These are phyloP conservation scores for Scleroderma citrinum DNA, from an alignment of 768 basidiomycete species.

Conservation along the genomic window DNA sequence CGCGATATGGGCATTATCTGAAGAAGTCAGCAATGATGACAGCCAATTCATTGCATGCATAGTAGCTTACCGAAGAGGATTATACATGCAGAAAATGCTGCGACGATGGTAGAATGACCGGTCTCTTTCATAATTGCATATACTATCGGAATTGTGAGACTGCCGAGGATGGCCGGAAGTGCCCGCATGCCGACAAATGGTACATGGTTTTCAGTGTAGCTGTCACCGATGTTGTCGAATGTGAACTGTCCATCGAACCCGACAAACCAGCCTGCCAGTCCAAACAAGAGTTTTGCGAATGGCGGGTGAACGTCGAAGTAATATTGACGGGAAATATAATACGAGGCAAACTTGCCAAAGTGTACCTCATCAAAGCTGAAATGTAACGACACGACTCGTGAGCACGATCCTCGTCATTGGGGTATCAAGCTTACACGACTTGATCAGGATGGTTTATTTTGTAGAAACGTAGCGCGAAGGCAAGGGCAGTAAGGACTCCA, in stretches of 20 bases:
- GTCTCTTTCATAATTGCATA: slow-evolving; percentile 98
- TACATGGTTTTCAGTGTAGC: slow-evolving; percentile 78
- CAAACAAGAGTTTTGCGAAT: slow-evolving; percentile 92
- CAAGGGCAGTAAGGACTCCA: slow-evolving; percentile 59
- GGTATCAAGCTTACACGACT: slow-evolving; percentile 65
- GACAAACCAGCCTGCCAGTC: slow-evolving; percentile 91
- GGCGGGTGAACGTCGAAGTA: slow-evolving; percentile 99
- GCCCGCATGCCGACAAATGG: slow-evolving; percentile 93
- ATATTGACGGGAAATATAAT: slow-evolving; percentile 90
- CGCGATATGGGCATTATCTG: slow-evolving; percentile 93
- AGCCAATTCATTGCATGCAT: background rate
- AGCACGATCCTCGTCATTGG: slow-evolving; percentile 1
- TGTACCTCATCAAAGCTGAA: slow-evolving; percentile 94
- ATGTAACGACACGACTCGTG: background rate
- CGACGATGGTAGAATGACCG: slow-evolving; percentile 88
- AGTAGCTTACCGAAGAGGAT: slow-evolving; percentile 76
- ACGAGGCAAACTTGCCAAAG: slow-evolving; percentile 96
- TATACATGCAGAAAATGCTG: slow-evolving; percentile 82
- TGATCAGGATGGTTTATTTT: slow-evolving; percentile 93
- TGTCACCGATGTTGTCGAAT: slow-evolving; percentile 95
- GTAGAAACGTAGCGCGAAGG: slow-evolving; percentile 85
- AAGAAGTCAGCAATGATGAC: slow-evolving; percentile 2
- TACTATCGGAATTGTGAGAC: slow-evolving; percentile 84
- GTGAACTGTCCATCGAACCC: slow-evolving; percentile 93
- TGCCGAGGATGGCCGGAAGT: slow-evolving; percentile 86